Evolutionary conservation across 75 land plant genomes (phyloP).

Genomic region (Chamaecyparis obtusa): DNA sequence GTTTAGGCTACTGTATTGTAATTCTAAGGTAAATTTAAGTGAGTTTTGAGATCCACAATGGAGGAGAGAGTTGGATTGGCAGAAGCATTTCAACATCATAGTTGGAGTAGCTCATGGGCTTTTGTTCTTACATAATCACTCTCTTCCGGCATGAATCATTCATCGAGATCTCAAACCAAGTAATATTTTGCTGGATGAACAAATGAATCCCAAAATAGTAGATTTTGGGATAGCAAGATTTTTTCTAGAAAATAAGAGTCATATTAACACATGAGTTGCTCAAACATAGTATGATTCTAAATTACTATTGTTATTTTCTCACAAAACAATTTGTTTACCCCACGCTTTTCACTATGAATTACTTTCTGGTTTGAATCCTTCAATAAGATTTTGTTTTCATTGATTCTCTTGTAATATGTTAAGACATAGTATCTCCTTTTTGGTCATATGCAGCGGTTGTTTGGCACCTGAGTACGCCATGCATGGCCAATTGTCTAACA

Average conservation of each 20-base stretch:
- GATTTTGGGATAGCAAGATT: neutral
- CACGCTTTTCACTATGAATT: no score
- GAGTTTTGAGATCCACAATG: neutral
- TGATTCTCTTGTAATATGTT: no score
- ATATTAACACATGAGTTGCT: neutral
- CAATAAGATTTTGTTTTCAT: no score
- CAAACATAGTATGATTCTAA: neutral
- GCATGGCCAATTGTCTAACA: no score
- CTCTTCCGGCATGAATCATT: conserved; percentile 12
- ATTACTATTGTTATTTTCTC: no score
- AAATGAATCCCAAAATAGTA: neutral
- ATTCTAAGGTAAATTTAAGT: no score
- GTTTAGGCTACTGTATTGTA: neutral
- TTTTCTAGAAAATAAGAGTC: neutral
- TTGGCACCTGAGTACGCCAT: no score
- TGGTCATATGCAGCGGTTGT: no score
- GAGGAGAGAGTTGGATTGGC: conserved; percentile 6
- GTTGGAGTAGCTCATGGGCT: conserved; percentile 15
- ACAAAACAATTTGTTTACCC: no score
- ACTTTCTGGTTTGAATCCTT: no score
- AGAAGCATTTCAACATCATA: conserved; percentile 6
- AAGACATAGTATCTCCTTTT: no score
- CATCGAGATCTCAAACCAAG: conserved; percentile 16
- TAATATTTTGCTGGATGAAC: no score
- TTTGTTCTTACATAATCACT: conserved; percentile 10